A percentile compares a stretch with the other conserved stretches of the same genome.
Conservation (phyloP, 306 rosid genomes). For the Lithocarpus polystachyus region DNA sequence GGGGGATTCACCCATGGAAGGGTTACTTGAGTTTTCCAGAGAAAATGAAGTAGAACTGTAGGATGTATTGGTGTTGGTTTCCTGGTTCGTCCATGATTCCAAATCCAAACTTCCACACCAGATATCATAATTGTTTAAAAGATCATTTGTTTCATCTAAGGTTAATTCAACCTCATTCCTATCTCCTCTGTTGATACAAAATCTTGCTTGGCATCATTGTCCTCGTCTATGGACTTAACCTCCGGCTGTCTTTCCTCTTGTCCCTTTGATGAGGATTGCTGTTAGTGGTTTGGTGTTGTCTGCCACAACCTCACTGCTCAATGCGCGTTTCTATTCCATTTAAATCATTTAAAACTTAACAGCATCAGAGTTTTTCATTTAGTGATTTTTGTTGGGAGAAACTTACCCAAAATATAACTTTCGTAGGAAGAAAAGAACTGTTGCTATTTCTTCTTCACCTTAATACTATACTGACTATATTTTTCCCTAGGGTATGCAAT, state of each 20-base stretch:
- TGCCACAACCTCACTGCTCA: too few relatives aligned
- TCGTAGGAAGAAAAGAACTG: background rate
- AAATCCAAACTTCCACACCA: conserved; percentile 41
- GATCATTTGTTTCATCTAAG: conserved; percentile 35
- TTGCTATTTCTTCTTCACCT: conserved; percentile 3
- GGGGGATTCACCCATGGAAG: conserved; percentile 48
- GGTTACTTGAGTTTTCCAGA: conserved; percentile 46
- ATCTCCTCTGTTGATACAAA: conserved; percentile 22
- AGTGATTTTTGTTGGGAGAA: background rate
- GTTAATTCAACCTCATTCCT: conserved; percentile 22
- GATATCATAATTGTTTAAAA: conserved; percentile 37
- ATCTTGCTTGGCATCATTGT: conserved; percentile 13
- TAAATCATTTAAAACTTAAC: background rate
- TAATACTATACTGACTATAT: background rate
- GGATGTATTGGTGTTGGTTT: conserved; percentile 37
- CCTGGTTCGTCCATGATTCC: conserved; percentile 53
- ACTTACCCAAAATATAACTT: background rate
- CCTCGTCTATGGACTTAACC: conserved; percentile 1
- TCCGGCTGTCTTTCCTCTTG: conserved; percentile 23
- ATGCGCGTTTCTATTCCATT: conserved; percentile 17
- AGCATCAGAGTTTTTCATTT: background rate
- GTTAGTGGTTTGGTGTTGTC: too few relatives aligned
- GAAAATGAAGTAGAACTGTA: conserved; percentile 49
- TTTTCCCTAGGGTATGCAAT: background rate
- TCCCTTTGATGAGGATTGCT: conserved; percentile 11